Conservation (phyloP, 805 yeast species). For the Wickerhamiella occidentalis region DNA sequence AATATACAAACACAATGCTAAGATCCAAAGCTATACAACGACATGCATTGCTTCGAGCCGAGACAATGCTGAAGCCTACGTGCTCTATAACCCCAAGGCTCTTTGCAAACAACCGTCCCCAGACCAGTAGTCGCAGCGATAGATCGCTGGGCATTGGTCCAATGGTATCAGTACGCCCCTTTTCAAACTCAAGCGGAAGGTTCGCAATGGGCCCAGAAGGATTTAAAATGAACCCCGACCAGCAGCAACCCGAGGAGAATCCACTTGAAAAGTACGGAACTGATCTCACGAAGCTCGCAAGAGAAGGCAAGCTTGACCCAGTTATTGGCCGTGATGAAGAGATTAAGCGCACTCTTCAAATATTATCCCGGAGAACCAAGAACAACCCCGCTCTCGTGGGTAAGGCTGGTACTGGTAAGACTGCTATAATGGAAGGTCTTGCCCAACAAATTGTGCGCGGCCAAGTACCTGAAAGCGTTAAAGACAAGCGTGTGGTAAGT, state of each 20-base stretch:
- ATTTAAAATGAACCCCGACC: slow-evolving; percentile 13
- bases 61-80: neutral
- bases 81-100: neutral
- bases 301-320: slow-evolving; percentile 85
- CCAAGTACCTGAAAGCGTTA: slow-evolving; percentile 91
- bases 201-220: slow-evolving; percentile 10
- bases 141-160: neutral
- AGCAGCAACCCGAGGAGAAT: slow-evolving; percentile 33
- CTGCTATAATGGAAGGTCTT: slow-evolving; percentile 91
- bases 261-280: slow-evolving; percentile 79
- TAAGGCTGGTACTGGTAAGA: slow-evolving; percentile 96
- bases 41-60: neutral
- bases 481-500: slow-evolving; percentile 70
- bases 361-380: slow-evolving; percentile 81
- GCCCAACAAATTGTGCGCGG: slow-evolving; percentile 87
- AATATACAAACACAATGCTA: neutral
- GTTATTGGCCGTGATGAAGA: slow-evolving; percentile 97
- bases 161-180: neutral
- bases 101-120: neutral
- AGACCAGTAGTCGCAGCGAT: neutral
- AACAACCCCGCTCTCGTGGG: slow-evolving; percentile 94
- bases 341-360: slow-evolving; percentile 83
- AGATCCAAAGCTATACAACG: neutral
- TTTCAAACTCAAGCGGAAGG: neutral
- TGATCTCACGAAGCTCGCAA: slow-evolving; percentile 75